These are phyloP conservation scores for Globisporangium acanthophoron DNA, from an alignment of 352 stramenopile species.

Conservation along the genomic window DNA sequence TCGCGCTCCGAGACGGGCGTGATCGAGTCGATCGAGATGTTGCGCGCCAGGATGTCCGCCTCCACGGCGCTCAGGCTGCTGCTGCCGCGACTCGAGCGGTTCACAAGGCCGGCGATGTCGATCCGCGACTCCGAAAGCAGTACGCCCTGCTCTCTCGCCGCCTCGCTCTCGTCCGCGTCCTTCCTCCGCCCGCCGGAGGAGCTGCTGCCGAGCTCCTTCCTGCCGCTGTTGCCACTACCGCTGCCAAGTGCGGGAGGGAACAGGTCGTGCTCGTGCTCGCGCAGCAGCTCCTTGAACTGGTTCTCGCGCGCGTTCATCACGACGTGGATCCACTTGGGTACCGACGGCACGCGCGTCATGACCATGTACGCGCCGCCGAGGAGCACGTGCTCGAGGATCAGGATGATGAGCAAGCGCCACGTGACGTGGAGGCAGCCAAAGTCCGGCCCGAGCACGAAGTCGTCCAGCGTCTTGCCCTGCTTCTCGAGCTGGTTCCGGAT, in stretches of 20 bases:
- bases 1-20: constrained; percentile 29
- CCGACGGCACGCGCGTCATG: constrained; percentile 44
- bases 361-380: constrained; percentile 45
- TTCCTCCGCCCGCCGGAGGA: not conserved
- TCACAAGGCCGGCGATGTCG: constrained; percentile 13
- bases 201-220: not conserved
- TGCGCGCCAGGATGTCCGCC: constrained; percentile 10
- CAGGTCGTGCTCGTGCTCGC: constrained; percentile 40
- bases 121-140: constrained; percentile 28
- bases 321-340: constrained; percentile 44
- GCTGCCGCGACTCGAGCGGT: constrained; percentile 4
- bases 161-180: constrained; percentile 4
- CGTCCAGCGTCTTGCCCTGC: constrained; percentile 54
- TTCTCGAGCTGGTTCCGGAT: constrained; percentile 54
- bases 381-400: constrained; percentile 53
- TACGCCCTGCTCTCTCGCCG: constrained; percentile 1
- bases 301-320: constrained; percentile 55
- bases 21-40: constrained; percentile 42
- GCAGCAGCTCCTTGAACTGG: constrained; percentile 57
- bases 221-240: not conserved
- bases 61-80: constrained; percentile 1
- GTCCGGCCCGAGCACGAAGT: constrained; percentile 60
- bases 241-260: constrained; percentile 18
- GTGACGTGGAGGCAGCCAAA: constrained; percentile 60
- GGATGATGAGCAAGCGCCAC: constrained; percentile 51